Base-by-base conservation (phyloP, 768 basidiomycete species). In the Holtermanniella nyarrowii region DNA sequence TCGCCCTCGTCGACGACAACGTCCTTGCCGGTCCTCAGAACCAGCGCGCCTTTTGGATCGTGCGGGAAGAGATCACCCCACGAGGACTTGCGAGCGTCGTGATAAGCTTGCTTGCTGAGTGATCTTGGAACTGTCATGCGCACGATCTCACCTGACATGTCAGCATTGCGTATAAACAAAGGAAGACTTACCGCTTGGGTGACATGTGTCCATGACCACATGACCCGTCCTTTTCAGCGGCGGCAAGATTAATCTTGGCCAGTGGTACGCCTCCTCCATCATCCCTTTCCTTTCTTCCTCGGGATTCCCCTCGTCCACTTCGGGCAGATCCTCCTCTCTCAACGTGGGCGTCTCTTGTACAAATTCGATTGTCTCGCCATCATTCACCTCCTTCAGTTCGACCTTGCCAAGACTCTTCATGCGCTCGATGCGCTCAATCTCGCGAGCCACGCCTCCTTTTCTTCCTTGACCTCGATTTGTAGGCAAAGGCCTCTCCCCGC, bases 61-160 rank as follows among this genome's bases (percentile, higher is more conserved):
- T 96, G 91, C 20, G 95, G 95, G 72, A 97, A 96, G 21, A 88
- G 76, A 68, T 97, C 95, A 18, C 95, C 95, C 91, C 93, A 97
- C 10, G 72, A 73, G 0, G 86, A 82, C 73, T 97, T 96, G 27
- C 91, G 82, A 2, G 91, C 90, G 68, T 97, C 95, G 66, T 96
- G 89, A 66, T 82, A 99, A 0, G 80, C 78, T 62, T 96, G 90
- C 69, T 88, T 91, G n/a, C 90, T 90, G 73, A 91, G 90, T 1
- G 88, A 91, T 60, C 82, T 89, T 0, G 93, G 86, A 37, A 93
- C 82, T 3, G 85, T 93, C 71, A 91, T 74, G 4, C 93, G 82
- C 79, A 90, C 85, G 44, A 97, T 84, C 72, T 86, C 83, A 26
- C 86, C 93, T 95, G 62, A 2, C 45, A 25, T 14, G 26, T 58